phyloP scores from a whole-genome alignment of 2,329 filamentous ascomycete genomes.

The Macroventuria anomochaeta region DNA sequence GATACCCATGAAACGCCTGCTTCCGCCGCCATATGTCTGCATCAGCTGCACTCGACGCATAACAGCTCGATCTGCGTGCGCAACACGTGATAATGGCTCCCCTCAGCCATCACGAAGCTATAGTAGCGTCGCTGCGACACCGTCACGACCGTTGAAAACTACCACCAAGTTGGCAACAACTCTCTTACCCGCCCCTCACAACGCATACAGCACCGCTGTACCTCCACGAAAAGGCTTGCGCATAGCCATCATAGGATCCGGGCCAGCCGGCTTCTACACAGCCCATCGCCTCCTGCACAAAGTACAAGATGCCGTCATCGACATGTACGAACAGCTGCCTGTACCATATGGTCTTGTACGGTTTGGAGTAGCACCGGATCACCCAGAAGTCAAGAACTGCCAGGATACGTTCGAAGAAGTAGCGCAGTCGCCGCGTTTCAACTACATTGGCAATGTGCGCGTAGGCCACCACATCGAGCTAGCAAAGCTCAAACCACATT shows the following conservation, averaged over 20 bases:
- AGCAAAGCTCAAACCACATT: slow-evolving; percentile 74
- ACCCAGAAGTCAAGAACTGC: slow-evolving; percentile 99
- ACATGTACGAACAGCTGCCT: slow-evolving; percentile 96
- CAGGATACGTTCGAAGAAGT: slow-evolving; percentile 93
- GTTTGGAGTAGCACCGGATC: slow-evolving; percentile 96
- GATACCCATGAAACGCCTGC: slow-evolving; percentile 25
- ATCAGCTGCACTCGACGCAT: slow-evolving; percentile 35
- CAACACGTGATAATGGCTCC: not conserved
- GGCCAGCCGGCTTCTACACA: slow-evolving; percentile 95
- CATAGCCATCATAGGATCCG: slow-evolving; percentile 89
- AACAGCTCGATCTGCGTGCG: slow-evolving; percentile 2
- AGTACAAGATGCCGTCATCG: slow-evolving; percentile 73
- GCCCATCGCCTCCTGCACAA: slow-evolving; percentile 83
- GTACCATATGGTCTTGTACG: slow-evolving; percentile 92
- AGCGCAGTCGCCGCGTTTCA: slow-evolving; percentile 80
- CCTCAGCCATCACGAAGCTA: slow-evolving; percentile 9
- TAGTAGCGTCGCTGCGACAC: slow-evolving; percentile 6
- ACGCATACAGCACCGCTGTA: slow-evolving; percentile 36
- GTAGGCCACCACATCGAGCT: slow-evolving; percentile 76
- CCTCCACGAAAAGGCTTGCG: slow-evolving; percentile 63
- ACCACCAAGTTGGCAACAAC: not conserved
- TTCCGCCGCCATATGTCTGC: slow-evolving; percentile 32
- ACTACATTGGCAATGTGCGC: slow-evolving; percentile 87
- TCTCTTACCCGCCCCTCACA: not conserved
- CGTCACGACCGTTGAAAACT: slow-evolving; percentile 14